Conservation (phyloP, 129 eudicot species). For the carrot (Daucus carota) region DH1_v3.0 NC_030381.2:45491001-45491500, state of each 20-base stretch:
- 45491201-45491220: neutral
- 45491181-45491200: neutral
- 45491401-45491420: neutral
- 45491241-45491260: neutral
- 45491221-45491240: neutral
- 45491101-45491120: neutral
- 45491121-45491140: slow-evolving; percentile 2
- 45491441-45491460: neutral
- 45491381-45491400: slow-evolving; percentile 7
- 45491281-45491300: slow-evolving; percentile 4
- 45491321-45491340: slow-evolving; percentile 10
- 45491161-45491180: neutral
- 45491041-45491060: neutral
- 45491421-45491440: neutral
- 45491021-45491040: neutral
- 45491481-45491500: neutral
- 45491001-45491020: neutral
- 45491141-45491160: neutral
- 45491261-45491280: neutral
- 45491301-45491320: slow-evolving; percentile 9
- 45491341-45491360: neutral
- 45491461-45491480: neutral
- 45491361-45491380: slow-evolving; percentile 1
- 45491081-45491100: neutral
- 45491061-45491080: neutral